phyloP scores from a whole-genome alignment of 306 rosid genomes.

The Inga oerstediana region DNA sequence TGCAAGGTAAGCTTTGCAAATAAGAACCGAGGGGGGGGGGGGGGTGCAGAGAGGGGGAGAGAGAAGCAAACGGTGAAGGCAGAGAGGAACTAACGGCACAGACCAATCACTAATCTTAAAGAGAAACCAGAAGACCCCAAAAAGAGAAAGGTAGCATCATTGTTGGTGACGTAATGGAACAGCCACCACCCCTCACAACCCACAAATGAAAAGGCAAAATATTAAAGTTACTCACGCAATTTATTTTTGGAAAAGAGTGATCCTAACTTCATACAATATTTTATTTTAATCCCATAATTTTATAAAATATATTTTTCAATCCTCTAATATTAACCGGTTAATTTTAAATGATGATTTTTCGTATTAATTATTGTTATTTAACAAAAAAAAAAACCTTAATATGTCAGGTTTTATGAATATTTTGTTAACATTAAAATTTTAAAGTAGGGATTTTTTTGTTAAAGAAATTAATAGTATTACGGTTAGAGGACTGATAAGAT shows the following conservation, averaged over 20 bases:
- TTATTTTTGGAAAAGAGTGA: neutral
- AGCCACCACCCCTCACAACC: slow-evolving; percentile 44
- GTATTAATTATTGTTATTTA: no score
- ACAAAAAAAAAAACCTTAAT: no score
- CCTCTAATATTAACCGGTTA: no score
- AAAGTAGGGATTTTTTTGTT: no score
- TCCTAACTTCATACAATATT: neutral
- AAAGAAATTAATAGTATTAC: no score
- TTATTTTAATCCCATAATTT: no score
- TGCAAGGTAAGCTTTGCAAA: slow-evolving; percentile 34
- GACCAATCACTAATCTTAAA: slow-evolving; percentile 53
- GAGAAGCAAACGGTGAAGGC: slow-evolving; percentile 22
- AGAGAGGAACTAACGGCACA: slow-evolving; percentile 40
- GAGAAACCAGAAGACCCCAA: slow-evolving; percentile 34
- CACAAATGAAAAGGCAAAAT: neutral
- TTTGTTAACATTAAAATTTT: no score
- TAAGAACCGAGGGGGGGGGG: neutral
- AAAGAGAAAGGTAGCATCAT: slow-evolving; percentile 35
- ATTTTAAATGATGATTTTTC: no score
- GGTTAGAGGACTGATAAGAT: no score
- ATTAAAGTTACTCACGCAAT: neutral
- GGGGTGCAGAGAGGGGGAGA: neutral
- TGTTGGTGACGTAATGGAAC: slow-evolving; percentile 58
- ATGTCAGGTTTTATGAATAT: no score
- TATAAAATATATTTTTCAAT: no score